These are phyloP conservation scores for Haplosporangium gracile DNA, from an alignment of 192 early-diverging fungal species.

Conservation along the genomic window DNA sequence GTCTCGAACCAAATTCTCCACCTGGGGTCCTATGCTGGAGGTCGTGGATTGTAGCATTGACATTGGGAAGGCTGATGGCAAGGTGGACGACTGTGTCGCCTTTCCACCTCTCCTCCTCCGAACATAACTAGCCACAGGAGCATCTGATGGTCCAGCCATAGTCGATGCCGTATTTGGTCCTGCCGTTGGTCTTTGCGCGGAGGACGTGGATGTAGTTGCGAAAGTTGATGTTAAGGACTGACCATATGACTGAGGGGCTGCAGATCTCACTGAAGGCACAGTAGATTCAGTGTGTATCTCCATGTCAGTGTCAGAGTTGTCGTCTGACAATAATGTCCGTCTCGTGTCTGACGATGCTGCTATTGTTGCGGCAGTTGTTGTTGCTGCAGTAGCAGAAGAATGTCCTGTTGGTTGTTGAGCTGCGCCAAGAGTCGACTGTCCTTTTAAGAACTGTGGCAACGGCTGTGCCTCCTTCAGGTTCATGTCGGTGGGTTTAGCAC, in stretches of 20 bases:
- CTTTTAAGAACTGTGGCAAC: slow-evolving; percentile 15
- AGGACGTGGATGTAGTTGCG: not conserved
- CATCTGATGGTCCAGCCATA: not conserved
- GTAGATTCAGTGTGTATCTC: not conserved
- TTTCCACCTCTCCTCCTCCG: not conserved
- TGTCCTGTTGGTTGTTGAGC: not conserved
- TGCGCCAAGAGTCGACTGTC: not conserved
- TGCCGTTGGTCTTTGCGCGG: not conserved
- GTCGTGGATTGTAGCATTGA: slow-evolving; percentile 31
- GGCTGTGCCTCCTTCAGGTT: slow-evolving; percentile 14
- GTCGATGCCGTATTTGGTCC: not conserved
- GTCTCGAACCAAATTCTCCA: slow-evolving; percentile 9
- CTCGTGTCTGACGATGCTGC: not conserved
- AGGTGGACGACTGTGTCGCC: not conserved
- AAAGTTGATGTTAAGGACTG: not conserved
- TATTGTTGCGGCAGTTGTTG: not conserved
- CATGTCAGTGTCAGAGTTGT: not conserved
- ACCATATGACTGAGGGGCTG: not conserved
- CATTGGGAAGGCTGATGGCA: slow-evolving; percentile 18
- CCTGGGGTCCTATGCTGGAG: not conserved
- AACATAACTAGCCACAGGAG: not conserved
- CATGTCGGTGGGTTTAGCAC: slow-evolving; percentile 6
- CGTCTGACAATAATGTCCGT: not conserved
- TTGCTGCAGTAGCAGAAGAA: not conserved
- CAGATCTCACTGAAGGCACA: not conserved